These are phyloP conservation scores for Tetracentron sinense DNA, from an alignment of 164 flowering plant genomes.

Conservation along the genomic window DNA sequence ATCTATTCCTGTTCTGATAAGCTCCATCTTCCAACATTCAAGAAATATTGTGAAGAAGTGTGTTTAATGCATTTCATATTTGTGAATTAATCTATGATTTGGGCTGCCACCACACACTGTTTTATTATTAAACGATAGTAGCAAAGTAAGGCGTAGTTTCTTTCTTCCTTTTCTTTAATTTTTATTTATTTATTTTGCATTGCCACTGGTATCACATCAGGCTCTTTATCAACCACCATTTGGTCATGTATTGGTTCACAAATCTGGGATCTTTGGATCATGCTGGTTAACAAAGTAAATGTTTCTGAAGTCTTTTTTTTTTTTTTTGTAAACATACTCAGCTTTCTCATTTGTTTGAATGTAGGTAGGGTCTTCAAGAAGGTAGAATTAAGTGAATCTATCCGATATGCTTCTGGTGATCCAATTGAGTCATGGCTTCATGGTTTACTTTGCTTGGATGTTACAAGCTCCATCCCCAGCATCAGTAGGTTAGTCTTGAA, in stretches of 20 bases:
- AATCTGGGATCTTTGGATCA: neutral
- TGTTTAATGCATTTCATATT: too few relatives aligned
- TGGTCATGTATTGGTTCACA: neutral
- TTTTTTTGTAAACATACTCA: neutral
- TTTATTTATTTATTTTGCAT: too few relatives aligned
- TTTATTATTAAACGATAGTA: too few relatives aligned
- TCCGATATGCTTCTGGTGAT: slow-evolving; percentile 93
- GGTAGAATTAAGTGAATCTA: slow-evolving; percentile 84
- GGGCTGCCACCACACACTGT: too few relatives aligned
- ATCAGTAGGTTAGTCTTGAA: slow-evolving; percentile 51
- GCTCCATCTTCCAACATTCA: too few relatives aligned
- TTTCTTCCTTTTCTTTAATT: too few relatives aligned
- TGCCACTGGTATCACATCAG: too few relatives aligned
- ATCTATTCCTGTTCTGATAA: too few relatives aligned
- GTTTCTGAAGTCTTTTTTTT: neutral
- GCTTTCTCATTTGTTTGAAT: slow-evolving; percentile 10
- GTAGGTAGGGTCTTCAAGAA: slow-evolving; percentile 80
- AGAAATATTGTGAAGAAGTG: too few relatives aligned
- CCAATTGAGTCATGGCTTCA: slow-evolving; percentile 94
- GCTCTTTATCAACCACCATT: too few relatives aligned
- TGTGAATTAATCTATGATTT: too few relatives aligned
- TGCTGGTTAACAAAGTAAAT: neutral
- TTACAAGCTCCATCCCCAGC: slow-evolving; percentile 51
- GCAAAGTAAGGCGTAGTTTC: too few relatives aligned
- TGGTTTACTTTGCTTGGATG: slow-evolving; percentile 88